Percentiles rank a stretch among this genome's conserved stretches.
phyloP scores from a whole-genome alignment of 2,329 filamentous ascomycete species.

The Aureobasidium sp. region DNA sequence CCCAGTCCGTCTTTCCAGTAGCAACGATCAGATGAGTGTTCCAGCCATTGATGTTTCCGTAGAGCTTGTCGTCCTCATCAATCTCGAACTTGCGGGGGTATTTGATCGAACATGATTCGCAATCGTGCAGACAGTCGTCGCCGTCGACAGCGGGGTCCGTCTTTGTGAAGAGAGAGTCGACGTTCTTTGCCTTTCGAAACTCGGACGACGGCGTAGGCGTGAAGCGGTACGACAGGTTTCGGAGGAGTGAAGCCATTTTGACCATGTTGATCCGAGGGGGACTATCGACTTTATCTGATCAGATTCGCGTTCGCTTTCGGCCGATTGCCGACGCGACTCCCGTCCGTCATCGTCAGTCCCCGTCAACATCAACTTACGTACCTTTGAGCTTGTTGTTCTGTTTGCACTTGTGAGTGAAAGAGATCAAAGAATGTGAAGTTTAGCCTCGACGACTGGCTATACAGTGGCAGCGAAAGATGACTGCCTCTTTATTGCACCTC shows the following conservation, averaged over 20 bases:
- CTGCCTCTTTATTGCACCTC: not conserved
- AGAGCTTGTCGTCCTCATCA: constrained; percentile 70
- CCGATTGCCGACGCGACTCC: not conserved
- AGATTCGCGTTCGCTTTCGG: not conserved
- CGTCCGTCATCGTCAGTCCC: not conserved
- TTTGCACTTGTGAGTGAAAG: not conserved
- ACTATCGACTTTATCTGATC: constrained; percentile 9
- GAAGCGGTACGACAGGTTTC: constrained; percentile 22
- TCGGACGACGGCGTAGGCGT: constrained; percentile 28
- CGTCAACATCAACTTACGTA: not conserved
- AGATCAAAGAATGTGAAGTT: not conserved
- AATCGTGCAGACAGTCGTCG: constrained; percentile 84
- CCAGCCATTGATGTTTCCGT: constrained; percentile 81
- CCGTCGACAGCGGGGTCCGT: constrained; percentile 74
- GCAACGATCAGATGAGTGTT: constrained; percentile 84
- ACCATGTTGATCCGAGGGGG: not conserved
- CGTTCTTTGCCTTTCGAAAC: constrained; percentile 42
- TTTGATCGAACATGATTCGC: constrained; percentile 67
- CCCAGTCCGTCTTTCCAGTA: constrained; percentile 95
- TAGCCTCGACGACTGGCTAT: not conserved
- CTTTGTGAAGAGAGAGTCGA: constrained; percentile 60
- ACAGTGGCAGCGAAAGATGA: not conserved
- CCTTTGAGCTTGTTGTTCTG: not conserved
- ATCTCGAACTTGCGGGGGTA: constrained; percentile 70
- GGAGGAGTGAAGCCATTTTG: constrained; percentile 24